These are phyloP conservation scores for Blastomyces percursus DNA, from an alignment of 2,329 filamentous ascomycete genomes.

Conservation along the genomic window DNA sequence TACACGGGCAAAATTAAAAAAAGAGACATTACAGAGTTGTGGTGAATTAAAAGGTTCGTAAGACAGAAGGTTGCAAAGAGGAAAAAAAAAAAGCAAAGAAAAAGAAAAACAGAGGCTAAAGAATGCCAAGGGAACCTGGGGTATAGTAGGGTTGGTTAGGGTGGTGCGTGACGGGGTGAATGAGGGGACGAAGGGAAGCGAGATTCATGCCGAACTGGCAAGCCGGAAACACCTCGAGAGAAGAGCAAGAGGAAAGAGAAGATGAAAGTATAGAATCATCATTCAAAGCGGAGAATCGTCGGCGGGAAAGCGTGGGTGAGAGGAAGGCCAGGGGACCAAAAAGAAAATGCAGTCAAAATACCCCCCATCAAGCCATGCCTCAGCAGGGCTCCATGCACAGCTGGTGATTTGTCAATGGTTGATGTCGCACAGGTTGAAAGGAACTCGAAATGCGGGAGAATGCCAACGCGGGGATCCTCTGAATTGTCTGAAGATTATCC, in stretches of 20 bases:
- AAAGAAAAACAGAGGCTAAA: neutral
- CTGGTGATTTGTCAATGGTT: constrained; percentile 1
- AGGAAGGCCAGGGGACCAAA: neutral
- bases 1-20: neutral
- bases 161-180: neutral
- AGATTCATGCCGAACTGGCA: constrained; percentile 2
- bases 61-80: neutral
- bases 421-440: neutral
- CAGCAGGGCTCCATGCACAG: neutral
- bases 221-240: neutral
- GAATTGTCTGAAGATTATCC: neutral
- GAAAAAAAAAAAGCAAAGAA: too few species aligned
- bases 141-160: neutral
- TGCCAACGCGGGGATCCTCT: neutral
- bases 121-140: neutral
- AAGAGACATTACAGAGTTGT: constrained; percentile 3
- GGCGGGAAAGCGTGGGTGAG: neutral
- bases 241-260: neutral
- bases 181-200: neutral
- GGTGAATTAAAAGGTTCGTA: constrained; percentile 1
- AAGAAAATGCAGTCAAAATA: neutral
- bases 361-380: neutral
- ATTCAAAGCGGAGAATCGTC: neutral
- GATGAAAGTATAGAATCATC: neutral
- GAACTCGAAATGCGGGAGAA: neutral